These are phyloP conservation scores for Penicillium sp. DNA, from an alignment of 2,329 filamentous ascomycete genomes.

Conservation along the genomic window DNA sequence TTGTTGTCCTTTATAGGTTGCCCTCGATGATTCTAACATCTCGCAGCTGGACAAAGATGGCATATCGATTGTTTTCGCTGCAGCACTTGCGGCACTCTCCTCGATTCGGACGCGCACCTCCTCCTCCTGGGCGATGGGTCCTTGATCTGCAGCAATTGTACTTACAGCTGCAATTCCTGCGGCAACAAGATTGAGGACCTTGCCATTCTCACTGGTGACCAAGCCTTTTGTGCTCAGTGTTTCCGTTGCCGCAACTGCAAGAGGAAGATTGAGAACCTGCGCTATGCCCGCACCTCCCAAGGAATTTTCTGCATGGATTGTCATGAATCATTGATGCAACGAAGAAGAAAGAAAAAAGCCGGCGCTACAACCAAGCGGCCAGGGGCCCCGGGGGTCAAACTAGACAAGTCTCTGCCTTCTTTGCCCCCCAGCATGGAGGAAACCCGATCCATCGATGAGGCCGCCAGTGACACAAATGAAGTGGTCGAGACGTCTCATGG, in stretches of 20 bases:
- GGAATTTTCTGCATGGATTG: constrained; percentile 99
- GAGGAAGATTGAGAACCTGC: constrained; percentile 94
- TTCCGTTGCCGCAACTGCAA: constrained; percentile 98
- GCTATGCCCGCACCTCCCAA: constrained; percentile 94
- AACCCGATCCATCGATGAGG: constrained; percentile 55
- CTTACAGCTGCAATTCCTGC: constrained; percentile 96
- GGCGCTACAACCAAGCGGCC: constrained; percentile 37
- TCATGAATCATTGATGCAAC: constrained; percentile 92
- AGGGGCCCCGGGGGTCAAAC: constrained; percentile 52
- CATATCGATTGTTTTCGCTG: constrained; percentile 98
- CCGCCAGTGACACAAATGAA: constrained; percentile 58
- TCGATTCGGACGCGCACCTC: constrained; percentile 97
- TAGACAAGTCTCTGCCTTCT: constrained; percentile 89
- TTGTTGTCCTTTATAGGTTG: no score
- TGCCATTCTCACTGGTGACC: constrained; percentile 93
- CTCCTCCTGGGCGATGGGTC: constrained; percentile 95
- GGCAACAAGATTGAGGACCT: constrained; percentile 97
- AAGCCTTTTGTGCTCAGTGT: constrained; percentile 95
- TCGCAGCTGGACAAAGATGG: constrained; percentile 85
- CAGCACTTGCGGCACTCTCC: constrained; percentile 88
- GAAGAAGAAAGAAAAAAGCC: constrained; percentile 79
- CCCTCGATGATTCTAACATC: constrained; percentile 17
- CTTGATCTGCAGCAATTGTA: constrained; percentile 98
- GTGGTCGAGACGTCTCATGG: constrained; percentile 23
- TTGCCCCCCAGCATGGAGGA: constrained; percentile 67